Base-by-base conservation (phyloP, 179 eudicot genomes). In the Beta macrorhiza region DNA sequence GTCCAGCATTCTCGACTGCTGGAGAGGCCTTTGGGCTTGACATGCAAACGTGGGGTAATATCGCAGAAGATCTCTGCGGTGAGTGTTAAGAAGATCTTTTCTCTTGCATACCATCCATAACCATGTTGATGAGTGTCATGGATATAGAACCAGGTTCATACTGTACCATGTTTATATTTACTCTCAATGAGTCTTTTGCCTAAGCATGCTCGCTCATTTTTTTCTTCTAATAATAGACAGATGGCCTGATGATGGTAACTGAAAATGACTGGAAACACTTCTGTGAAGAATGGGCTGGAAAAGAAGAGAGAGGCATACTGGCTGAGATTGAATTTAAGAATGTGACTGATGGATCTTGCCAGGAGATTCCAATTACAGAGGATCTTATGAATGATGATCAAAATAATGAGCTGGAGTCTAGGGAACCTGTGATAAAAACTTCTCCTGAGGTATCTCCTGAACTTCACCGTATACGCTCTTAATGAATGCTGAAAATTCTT, bases 251-350 rank as follows among this genome's bases (percentile, higher is more conserved):
- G 77, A 84, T 96, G 78, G 81, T 96, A 72, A 81, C 90, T 15
- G 97, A 94, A 82, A 84, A 83, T 83, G 98, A 96, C 85, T 96
- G 99, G 99, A 90, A 86, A 79, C 67, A 82, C 76, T 91, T 96
- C 79, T 96, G 98, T 78, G 90, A 92, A 89, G 93, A 94, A 72
- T 96, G 97, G 96, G 94, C 87, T 80, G 94, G 96, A 57, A 83
- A 68, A 44, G 85, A 76, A 75, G 86, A 85, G 59, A 81, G 86
- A 72, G 94, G 98, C 74, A 82, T 96, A 83, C 74, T 83, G 74
- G 95, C 94, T 76, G 91, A 89, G 86, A 84, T 96, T 82, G 91
- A 89, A 72, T 77, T 86, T 49, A 88, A 78, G 80, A 83, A 81
- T 81, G 67, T 72, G 68, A 47, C 59, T 75, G 89, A 78, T 80